A percentile compares a stretch with the other conserved stretches of the same genome.
Evolutionary conservation across 2,329 filamentous ascomycete species (phyloP).

Genomic region (Diaporthe ilicicola): DNA sequence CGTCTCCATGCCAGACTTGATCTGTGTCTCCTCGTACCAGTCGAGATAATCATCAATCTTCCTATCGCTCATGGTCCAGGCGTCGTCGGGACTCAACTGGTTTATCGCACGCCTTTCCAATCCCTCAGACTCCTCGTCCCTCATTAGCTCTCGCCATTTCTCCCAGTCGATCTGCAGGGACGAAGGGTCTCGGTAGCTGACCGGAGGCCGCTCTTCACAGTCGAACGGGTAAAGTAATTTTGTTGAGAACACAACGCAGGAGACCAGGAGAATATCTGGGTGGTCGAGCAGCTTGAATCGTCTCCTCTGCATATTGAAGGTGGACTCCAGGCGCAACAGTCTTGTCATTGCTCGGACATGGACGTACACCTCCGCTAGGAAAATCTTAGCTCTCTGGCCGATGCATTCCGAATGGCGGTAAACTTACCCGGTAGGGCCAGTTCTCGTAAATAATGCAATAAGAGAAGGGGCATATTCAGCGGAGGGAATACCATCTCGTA

Average conservation of each 20-base stretch:
- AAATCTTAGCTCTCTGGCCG: constrained; percentile 38
- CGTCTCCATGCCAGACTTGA: constrained; percentile 38
- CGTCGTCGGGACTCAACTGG: constrained; percentile 39
- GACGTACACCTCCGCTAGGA: constrained; percentile 69
- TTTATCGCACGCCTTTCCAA: constrained; percentile 40
- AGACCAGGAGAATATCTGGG: constrained; percentile 79
- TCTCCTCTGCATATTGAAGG: constrained; percentile 59
- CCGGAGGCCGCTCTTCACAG: constrained; percentile 58
- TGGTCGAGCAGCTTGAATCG: constrained; percentile 62
- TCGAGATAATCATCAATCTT: constrained; percentile 80
- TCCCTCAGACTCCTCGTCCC: constrained; percentile 39
- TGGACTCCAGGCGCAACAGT: constrained; percentile 61
- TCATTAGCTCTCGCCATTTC: constrained; percentile 68
- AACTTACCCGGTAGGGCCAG: constrained; percentile 77
- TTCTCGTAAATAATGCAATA: constrained; percentile 75
- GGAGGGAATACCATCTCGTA: constrained; percentile 77
- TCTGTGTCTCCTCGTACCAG: constrained; percentile 73
- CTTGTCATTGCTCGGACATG: constrained; percentile 65
- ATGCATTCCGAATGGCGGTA: neutral
- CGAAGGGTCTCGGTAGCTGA: constrained; percentile 62
- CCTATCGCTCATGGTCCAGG: constrained; percentile 58
- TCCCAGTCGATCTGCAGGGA: constrained; percentile 75
- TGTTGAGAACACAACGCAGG: constrained; percentile 76
- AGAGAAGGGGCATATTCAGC: constrained; percentile 73
- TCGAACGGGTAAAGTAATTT: constrained; percentile 85